Conservation (phyloP, 2,329 filamentous ascomycete species). For the Claviceps humidiphila region DNA sequence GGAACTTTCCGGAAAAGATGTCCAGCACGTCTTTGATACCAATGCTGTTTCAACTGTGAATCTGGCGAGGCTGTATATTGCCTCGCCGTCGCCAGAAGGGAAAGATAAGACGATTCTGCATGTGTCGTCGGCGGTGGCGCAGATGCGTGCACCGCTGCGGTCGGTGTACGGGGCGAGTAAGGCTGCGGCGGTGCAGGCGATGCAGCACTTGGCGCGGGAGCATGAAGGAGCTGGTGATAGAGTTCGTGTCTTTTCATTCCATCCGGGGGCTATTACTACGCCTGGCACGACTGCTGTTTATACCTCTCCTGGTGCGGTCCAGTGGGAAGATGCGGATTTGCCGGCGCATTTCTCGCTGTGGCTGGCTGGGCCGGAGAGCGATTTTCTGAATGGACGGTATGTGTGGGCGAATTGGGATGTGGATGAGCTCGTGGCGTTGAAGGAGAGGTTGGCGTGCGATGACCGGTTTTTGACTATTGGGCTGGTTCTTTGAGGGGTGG, state of each 20-base stretch:
- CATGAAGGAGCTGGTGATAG: background rate
- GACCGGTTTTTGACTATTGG: background rate
- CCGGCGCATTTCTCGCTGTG: slow-evolving; percentile 1
- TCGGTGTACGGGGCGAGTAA: slow-evolving; percentile 1
- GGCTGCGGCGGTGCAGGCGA: background rate
- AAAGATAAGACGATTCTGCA: background rate
- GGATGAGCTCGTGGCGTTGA: background rate
- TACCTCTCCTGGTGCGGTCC: background rate
- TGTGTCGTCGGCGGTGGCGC: background rate
- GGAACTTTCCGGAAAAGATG: background rate
- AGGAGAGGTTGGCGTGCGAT: background rate
- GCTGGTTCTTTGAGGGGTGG: background rate
- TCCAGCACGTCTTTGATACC: background rate
- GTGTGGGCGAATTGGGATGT: slow-evolving; percentile 2
- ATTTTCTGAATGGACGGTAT: background rate
- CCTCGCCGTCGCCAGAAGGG: background rate
- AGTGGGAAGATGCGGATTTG: background rate
- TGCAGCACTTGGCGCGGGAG: slow-evolving; percentile 1
- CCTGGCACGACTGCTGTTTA: background rate
- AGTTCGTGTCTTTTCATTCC: background rate
- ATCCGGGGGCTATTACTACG: background rate
- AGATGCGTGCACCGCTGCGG: background rate
- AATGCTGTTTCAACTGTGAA: background rate
- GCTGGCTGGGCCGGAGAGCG: background rate
- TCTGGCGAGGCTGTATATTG: background rate